phyloP scores from a whole-genome alignment of 2,329 filamentous ascomycete species.

The Huntiella abstrusa region DNA sequence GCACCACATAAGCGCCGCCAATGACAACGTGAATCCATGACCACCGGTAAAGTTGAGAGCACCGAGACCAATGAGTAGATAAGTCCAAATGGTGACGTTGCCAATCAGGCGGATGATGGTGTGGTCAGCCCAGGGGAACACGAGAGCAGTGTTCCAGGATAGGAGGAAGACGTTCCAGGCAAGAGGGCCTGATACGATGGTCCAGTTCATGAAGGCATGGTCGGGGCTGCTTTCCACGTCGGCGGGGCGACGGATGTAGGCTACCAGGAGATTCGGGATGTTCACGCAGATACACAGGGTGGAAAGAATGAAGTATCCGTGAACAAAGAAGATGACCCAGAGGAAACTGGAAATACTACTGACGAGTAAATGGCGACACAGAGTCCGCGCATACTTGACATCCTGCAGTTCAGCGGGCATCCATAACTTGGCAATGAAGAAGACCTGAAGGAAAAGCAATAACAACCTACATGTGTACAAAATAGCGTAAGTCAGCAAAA shows the following conservation, averaged over 20 bases:
- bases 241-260: constrained; percentile 64
- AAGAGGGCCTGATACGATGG: constrained; percentile 57
- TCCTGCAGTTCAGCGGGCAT: not conserved
- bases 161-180: constrained; percentile 72
- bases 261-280: constrained; percentile 57
- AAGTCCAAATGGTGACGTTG: constrained; percentile 76
- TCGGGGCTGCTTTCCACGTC: constrained; percentile 19
- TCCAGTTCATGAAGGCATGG: constrained; percentile 30
- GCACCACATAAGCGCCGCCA: constrained; percentile 54
- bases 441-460: constrained; percentile 1
- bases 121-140: constrained; percentile 47
- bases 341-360: constrained; percentile 40
- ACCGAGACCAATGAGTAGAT: constrained; percentile 56
- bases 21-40: constrained; percentile 60
- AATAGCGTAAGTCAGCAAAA: constrained; percentile 1
- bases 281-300: constrained; percentile 63
- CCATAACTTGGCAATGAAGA: not conserved
- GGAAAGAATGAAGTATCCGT: constrained; percentile 54
- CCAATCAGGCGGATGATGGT: constrained; percentile 60
- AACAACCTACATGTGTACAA: no score
- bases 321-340: constrained; percentile 70
- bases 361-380: constrained; percentile 18
- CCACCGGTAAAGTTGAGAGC: constrained; percentile 59
- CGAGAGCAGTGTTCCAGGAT: constrained; percentile 77
- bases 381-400: no score